Conservation (phyloP, 2,329 filamentous ascomycete genomes). For the Hymenoscyphus occultus region DNA sequence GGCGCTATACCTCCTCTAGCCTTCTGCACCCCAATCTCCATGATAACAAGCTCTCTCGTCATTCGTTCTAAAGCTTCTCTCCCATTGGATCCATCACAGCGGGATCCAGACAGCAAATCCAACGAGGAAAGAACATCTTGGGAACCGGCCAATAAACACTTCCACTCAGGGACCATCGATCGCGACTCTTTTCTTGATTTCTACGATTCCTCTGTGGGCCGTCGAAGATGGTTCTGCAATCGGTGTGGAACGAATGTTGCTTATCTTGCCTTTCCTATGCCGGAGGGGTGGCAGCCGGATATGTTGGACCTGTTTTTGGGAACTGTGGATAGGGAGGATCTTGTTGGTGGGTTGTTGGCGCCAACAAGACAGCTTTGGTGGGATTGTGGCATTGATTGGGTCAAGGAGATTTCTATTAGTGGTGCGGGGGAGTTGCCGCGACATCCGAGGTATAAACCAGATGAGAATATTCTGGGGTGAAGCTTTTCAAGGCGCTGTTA, state of each 20-base stretch:
- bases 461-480: neutral
- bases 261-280: slow-evolving; percentile 9
- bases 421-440: slow-evolving; percentile 1
- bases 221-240: slow-evolving; percentile 3
- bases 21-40: neutral
- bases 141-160: neutral
- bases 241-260: slow-evolving; percentile 9
- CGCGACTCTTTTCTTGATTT: slow-evolving; percentile 1
- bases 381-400: slow-evolving; percentile 7
- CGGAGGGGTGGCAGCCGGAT: neutral
- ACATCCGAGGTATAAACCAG: neutral
- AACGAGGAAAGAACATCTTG: slow-evolving; percentile 1
- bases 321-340: slow-evolving; percentile 6
- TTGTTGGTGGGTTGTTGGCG: neutral
- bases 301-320: slow-evolving; percentile 12
- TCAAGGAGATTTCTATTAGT: neutral
- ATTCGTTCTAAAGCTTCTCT: neutral
- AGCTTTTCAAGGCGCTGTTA: neutral
- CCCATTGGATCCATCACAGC: neutral
- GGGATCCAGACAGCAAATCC: neutral
- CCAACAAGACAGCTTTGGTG: slow-evolving; percentile 12
- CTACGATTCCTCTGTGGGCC: neutral
- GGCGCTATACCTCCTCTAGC: neutral
- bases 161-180: slow-evolving; percentile 1
- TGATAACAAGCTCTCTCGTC: neutral